Evolutionary conservation across 768 basidiomycete species (phyloP).

Genomic region (Hortiboletus flavorubellus): DNA sequence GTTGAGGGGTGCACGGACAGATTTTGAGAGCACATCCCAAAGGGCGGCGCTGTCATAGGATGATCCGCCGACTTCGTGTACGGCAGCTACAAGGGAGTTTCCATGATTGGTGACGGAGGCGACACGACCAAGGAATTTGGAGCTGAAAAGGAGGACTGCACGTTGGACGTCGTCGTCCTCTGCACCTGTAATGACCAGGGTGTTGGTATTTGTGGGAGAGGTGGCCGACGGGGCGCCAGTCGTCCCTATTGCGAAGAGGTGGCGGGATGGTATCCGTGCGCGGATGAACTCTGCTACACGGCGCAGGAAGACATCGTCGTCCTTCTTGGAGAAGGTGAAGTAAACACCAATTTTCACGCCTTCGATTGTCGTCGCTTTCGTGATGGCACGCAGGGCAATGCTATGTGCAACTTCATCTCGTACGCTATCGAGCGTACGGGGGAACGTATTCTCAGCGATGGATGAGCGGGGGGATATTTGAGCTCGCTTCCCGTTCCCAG

Average conservation of each 20-base stretch:
- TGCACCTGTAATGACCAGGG: slow-evolving; percentile 58
- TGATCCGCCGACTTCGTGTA: slow-evolving; percentile 52
- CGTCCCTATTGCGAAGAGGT: slow-evolving; percentile 56
- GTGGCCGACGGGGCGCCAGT: slow-evolving; percentile 37
- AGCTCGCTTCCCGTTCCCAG: background rate
- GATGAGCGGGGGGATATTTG: background rate
- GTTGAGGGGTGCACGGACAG: slow-evolving; percentile 55
- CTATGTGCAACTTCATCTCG: slow-evolving; percentile 57
- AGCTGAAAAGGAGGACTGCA: slow-evolving; percentile 57
- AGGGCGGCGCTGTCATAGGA: slow-evolving; percentile 64
- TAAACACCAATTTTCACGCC: slow-evolving; percentile 58
- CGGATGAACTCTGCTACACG: slow-evolving; percentile 49
- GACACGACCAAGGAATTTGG: slow-evolving; percentile 70
- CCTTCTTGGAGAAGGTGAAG: slow-evolving; percentile 53
- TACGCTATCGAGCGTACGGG: slow-evolving; percentile 56
- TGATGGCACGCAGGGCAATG: slow-evolving; percentile 53
- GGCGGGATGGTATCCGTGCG: slow-evolving; percentile 39
- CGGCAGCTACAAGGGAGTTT: slow-evolving; percentile 39
- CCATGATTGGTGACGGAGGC: slow-evolving; percentile 35
- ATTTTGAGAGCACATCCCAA: slow-evolving; percentile 68
- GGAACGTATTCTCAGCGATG: background rate
- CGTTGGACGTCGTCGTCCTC: slow-evolving; percentile 57
- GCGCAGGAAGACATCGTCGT: slow-evolving; percentile 56
- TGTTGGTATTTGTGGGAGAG: slow-evolving; percentile 31
- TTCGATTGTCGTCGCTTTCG: slow-evolving; percentile 47